Conservation (phyloP, 2,329 filamentous ascomycete species). For the Scortechinia acanthostroma region DNA sequence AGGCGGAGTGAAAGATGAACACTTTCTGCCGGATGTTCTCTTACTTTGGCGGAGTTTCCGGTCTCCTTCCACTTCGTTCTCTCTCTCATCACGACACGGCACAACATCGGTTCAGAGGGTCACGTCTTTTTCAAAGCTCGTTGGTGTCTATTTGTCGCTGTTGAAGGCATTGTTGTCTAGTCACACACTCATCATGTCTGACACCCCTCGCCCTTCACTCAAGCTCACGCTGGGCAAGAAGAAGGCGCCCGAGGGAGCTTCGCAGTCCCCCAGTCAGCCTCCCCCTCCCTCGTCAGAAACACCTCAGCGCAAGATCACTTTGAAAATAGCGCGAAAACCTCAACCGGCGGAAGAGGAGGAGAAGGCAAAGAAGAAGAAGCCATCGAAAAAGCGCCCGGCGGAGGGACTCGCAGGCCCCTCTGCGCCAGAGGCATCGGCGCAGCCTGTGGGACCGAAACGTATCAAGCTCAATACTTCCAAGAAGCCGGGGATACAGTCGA, state of each 20-base stretch:
- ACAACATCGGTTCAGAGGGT: no score
- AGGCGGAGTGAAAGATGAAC: background rate
- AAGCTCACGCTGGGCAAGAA: slow-evolving; percentile 30
- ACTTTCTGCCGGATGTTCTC: no score
- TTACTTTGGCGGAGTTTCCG: no score
- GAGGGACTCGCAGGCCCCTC: background rate
- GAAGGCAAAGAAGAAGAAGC: slow-evolving; percentile 2
- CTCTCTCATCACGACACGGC: no score
- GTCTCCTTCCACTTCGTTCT: no score
- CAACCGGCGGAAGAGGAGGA: background rate
- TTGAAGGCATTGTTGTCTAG: no score
- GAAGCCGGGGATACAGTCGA: slow-evolving; percentile 1
- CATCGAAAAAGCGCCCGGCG: background rate
- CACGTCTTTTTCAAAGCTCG: no score
- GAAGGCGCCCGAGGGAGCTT: slow-evolving; percentile 11
- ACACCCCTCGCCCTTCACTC: slow-evolving; percentile 19
- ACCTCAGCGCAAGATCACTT: background rate
- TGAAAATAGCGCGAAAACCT: background rate
- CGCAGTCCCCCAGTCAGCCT: background rate
- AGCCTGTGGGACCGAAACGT: background rate
- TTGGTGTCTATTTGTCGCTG: no score
- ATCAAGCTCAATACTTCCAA: background rate
- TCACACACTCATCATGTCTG: slow-evolving; percentile 18
- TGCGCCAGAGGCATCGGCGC: background rate
- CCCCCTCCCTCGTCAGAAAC: background rate